These are phyloP conservation scores for Furcasterigmium furcatum DNA, from an alignment of 2,329 filamentous ascomycete genomes.

Conservation along the genomic window DNA sequence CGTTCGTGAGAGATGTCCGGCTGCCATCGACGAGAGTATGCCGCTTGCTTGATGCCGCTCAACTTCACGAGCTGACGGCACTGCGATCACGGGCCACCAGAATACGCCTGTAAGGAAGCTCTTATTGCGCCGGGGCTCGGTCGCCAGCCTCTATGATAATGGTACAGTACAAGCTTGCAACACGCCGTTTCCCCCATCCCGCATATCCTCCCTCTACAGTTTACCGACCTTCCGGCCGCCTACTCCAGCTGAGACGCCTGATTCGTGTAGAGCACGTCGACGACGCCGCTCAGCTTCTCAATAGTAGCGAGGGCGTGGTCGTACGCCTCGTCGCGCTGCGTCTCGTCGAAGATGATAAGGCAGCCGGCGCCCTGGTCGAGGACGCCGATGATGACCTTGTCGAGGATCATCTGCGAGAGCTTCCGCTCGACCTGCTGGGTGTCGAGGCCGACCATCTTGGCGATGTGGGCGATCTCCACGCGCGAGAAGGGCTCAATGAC, in stretches of 20 bases:
- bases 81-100: too few species aligned
- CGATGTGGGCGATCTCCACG: slow-evolving; percentile 95
- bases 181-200: not conserved
- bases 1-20: too few species aligned
- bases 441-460: slow-evolving; percentile 95
- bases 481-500: slow-evolving; percentile 98
- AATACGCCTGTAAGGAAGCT: not conserved
- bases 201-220: slow-evolving; percentile 2
- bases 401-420: slow-evolving; percentile 98
- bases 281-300: slow-evolving; percentile 94
- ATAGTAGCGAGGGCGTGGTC: slow-evolving; percentile 93
- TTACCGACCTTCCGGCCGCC: slow-evolving; percentile 9
- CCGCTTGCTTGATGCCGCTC: too few species aligned
- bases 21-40: too few species aligned
- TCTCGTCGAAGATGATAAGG: slow-evolving; percentile 95
- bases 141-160: slow-evolving; percentile 2
- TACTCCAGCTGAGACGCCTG: slow-evolving; percentile 95
- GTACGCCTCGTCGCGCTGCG: slow-evolving; percentile 87
- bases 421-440: slow-evolving; percentile 97
- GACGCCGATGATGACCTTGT: slow-evolving; percentile 98
- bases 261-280: slow-evolving; percentile 96
- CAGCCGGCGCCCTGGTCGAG: slow-evolving; percentile 97
- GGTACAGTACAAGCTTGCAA: slow-evolving; percentile 4
- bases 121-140: not conserved
- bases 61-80: too few species aligned